Evolutionary conservation across 257 asterid species (phyloP).

Genomic region (Cynanchum wilfordii): DNA sequence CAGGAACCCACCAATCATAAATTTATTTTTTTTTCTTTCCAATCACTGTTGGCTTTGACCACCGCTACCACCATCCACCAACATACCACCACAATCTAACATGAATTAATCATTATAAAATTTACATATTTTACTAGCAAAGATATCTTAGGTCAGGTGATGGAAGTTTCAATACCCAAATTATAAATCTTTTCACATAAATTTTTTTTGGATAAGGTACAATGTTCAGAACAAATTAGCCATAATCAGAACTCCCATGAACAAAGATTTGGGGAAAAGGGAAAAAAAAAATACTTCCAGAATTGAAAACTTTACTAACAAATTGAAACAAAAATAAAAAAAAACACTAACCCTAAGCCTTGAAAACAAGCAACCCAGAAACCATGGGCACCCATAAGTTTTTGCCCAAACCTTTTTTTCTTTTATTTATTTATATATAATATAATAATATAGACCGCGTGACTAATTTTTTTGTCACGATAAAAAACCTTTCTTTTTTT

Average conservation of each 20-base stretch:
- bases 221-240: background rate
- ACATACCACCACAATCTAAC: background rate
- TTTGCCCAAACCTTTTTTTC: background rate
- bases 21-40: background rate
- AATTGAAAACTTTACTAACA: background rate
- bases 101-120: background rate
- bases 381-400: slow-evolving; percentile 22
- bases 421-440: too few species aligned
- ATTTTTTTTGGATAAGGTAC: slow-evolving; percentile 9
- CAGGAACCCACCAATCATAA: slow-evolving; percentile 13
- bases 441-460: slow-evolving; percentile 10
- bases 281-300: background rate
- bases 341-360: slow-evolving; percentile 10
- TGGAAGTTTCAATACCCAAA: background rate
- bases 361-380: slow-evolving; percentile 17
- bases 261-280: background rate
- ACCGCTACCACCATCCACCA: slow-evolving; percentile 8
- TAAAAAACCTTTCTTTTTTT: background rate
- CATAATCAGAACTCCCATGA: background rate
- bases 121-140: background rate
- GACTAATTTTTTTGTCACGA: slow-evolving; percentile 17
- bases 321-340: slow-evolving; percentile 1
- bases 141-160: background rate
- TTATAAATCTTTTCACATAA: background rate
- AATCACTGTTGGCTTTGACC: slow-evolving; percentile 13